These are phyloP conservation scores for Boletus edulis DNA, from an alignment of 768 basidiomycete genomes.

Conservation along the genomic window DNA sequence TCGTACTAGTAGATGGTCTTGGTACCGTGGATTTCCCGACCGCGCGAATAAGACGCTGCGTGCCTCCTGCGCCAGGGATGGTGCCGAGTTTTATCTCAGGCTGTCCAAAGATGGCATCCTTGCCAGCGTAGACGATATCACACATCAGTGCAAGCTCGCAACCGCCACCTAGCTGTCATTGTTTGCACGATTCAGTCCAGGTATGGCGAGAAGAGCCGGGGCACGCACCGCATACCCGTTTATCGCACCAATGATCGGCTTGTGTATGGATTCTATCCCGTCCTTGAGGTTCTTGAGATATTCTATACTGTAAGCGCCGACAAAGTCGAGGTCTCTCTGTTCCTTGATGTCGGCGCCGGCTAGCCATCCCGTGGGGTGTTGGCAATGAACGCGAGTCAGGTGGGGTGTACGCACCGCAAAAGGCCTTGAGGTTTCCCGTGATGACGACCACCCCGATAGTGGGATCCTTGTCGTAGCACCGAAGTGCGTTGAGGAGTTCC, in stretches of 20 bases:
- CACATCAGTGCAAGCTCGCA: slow-evolving; percentile 97
- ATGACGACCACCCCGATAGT: slow-evolving; percentile 82
- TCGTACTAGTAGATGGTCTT: not conserved
- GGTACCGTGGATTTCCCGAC: slow-evolving; percentile 72
- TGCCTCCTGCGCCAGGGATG: slow-evolving; percentile 93
- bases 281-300: slow-evolving; percentile 46
- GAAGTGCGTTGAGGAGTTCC: slow-evolving; percentile 76
- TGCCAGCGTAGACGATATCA: slow-evolving; percentile 89
- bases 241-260: slow-evolving; percentile 92
- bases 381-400: not conserved
- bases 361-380: not conserved
- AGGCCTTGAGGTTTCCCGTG: slow-evolving; percentile 86
- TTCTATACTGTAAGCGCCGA: slow-evolving; percentile 42
- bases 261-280: slow-evolving; percentile 55
- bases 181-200: slow-evolving; percentile 23
- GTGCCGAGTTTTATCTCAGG: slow-evolving; percentile 95
- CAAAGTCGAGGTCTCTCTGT: slow-evolving; percentile 82
- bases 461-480: slow-evolving; percentile 64
- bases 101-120: slow-evolving; percentile 87
- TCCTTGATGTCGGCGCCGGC: slow-evolving; percentile 99
- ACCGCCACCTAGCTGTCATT: slow-evolving; percentile 82
- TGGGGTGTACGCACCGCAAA: slow-evolving; percentile 32
- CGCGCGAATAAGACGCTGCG: slow-evolving; percentile 80
- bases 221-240: slow-evolving; percentile 77
- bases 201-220: not conserved